phyloP scores from a whole-genome alignment of 2,329 filamentous ascomycete species.

The Cryphonectria nitschkei region DNA sequence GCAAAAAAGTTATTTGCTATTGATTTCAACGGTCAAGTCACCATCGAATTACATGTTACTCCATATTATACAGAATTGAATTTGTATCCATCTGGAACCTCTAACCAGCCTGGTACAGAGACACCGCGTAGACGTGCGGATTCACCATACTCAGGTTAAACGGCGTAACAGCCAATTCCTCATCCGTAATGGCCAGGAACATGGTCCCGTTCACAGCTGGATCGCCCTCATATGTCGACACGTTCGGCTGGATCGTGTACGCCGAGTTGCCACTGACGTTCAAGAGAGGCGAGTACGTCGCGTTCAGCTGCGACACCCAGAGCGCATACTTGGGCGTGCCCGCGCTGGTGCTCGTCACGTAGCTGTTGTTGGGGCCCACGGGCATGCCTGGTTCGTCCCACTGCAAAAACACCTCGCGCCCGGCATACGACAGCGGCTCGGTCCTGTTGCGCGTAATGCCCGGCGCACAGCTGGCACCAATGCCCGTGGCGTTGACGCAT shows the following conservation, averaged over 20 bases:
- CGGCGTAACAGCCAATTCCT: conserved; percentile 69
- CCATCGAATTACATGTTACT: not conserved
- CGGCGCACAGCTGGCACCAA: conserved; percentile 62
- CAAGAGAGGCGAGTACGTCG: conserved; percentile 69
- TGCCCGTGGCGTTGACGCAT: conserved; percentile 61
- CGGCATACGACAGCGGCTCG: conserved; percentile 73
- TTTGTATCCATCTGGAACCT: not conserved
- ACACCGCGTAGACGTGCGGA: conserved; percentile 74
- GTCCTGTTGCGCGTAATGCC: conserved; percentile 71
- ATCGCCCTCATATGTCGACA: conserved; percentile 68
- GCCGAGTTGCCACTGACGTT: conserved; percentile 58
- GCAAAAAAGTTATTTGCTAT: too few species aligned
- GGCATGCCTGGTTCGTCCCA: conserved; percentile 73
- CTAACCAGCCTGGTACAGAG: conserved; percentile 78
- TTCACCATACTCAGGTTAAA: conserved; percentile 78
- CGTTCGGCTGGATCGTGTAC: conserved; percentile 73
- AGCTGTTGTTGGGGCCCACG: conserved; percentile 82
- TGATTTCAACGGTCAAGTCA: too few species aligned
- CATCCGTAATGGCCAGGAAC: conserved; percentile 77
- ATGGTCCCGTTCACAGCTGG: conserved; percentile 77
- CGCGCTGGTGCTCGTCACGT: conserved; percentile 67
- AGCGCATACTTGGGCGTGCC: conserved; percentile 67
- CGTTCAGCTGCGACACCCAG: conserved; percentile 78
- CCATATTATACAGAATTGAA: not conserved
- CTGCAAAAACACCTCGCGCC: conserved; percentile 68